Evolutionary conservation across 2,329 filamentous ascomycete species (phyloP), one percentile per base, ranked within the genome.

Genomic region (Paecilomyces variotii): DNA sequence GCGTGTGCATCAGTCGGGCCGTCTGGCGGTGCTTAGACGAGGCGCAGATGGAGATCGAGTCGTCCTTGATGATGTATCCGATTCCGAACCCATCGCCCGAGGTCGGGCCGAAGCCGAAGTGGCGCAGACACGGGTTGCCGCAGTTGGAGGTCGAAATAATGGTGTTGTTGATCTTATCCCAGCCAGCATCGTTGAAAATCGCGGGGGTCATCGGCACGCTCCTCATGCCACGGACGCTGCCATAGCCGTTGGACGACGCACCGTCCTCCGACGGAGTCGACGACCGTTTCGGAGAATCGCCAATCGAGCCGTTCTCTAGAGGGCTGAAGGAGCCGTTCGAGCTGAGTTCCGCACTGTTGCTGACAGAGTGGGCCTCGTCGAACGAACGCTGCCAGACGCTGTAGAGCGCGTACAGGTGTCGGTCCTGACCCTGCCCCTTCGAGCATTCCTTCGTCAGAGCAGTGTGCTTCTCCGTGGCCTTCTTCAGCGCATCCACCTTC

Each of bases 81-180:
- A 99, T 97, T 30, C 94, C 94, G 70, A 97, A 97, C 0, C 94
- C 94, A 64, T 97, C 91, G 1, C 87, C 93, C 0, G 90, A 93
- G 0, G 93, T 96, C 1, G 94, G 94, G 0, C 94, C 94, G 71
- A 99, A 99, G 2, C 94, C 94, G 68, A 99, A 99, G 67, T 97
- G 93, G 1, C 94, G 87, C 19, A 99, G 85, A 0, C 88, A 91
- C 0, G 94, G 94, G 74, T 97, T 99, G 60, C 94, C 94, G 74
- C 94, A 99, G 79, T 99, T 99, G n/a, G 92, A 97, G 0, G 94
- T 97, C 5, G 90, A 96, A 45, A 99, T 80, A 63, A 97, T 90
- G 7, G 93, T 97, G 62, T 84, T 95, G 79, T 97, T 97, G 64
- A 97, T 84, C 71, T 89, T 92, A 74, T 97, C 93, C 91, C 92